A percentile compares a stretch with the other conserved stretches of the same genome.
phyloP scores from a whole-genome alignment of 768 basidiomycete genomes.

The Scleroderma citrinum region DNA sequence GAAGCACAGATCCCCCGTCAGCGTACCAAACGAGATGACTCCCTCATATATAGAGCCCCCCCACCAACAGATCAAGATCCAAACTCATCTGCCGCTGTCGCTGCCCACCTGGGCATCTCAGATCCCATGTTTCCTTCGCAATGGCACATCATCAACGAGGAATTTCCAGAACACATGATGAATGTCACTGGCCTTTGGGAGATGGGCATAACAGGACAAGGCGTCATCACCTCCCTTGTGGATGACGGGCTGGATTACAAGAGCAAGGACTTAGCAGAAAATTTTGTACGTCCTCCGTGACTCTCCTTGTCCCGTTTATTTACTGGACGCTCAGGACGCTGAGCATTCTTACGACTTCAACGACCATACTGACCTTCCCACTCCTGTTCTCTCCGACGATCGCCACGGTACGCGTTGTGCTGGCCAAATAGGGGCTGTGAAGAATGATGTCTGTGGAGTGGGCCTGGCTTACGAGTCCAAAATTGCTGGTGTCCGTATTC shows the following conservation, averaged over 20 bases:
- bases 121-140: conserved; percentile 83
- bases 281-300: conserved; percentile 67
- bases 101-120: conserved; percentile 55
- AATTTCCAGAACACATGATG: conserved; percentile 77
- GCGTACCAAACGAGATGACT: conserved; percentile 51
- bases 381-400: conserved; percentile 84
- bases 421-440: conserved; percentile 89
- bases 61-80: conserved; percentile 31
- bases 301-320: not conserved
- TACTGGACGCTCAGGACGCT: conserved; percentile 50
- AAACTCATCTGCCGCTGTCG: conserved; percentile 40
- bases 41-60: conserved; percentile 40
- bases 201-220: conserved; percentile 81
- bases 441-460: conserved; percentile 90
- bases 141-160: conserved; percentile 94
- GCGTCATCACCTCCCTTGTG: conserved; percentile 81
- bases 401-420: conserved; percentile 98
- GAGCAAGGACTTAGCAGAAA: conserved; percentile 78
- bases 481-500: conserved; percentile 90
- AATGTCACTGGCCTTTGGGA: conserved; percentile 94
- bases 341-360: conserved; percentile 95
- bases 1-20: conserved; percentile 59
- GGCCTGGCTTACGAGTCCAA: conserved; percentile 91
- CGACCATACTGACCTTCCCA: conserved; percentile 82
- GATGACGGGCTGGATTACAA: conserved; percentile 95